These are phyloP conservation scores for Lagenidium giganteum DNA, from an alignment of 352 stramenopile species.

Conservation along the genomic window DNA sequence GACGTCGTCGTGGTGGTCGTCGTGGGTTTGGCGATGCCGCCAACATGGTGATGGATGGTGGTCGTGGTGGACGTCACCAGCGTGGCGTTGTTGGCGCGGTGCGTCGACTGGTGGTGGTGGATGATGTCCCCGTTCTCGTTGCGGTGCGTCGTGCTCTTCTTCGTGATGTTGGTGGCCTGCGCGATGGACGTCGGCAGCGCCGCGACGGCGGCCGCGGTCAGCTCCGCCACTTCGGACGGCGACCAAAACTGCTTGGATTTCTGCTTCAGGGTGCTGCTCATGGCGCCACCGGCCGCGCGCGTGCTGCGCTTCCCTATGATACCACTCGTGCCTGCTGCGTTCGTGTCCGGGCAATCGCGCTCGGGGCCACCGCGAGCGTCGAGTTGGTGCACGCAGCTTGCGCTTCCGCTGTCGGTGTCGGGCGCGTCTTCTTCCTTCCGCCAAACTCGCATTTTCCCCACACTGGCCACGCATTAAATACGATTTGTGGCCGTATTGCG, in stretches of 20 bases:
- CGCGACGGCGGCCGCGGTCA: conserved; percentile 66
- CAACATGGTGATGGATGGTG: conserved; percentile 64
- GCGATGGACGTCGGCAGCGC: conserved; percentile 60
- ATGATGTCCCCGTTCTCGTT: conserved; percentile 75
- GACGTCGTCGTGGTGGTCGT: conserved; percentile 18
- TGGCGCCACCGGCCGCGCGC: conserved; percentile 5
- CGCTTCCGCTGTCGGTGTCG: no score
- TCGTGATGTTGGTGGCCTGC: conserved; percentile 33
- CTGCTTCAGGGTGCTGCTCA: conserved; percentile 49
- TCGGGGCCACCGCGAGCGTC: no score
- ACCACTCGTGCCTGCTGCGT: no score
- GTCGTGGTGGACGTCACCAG: conserved; percentile 75
- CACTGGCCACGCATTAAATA: no score
- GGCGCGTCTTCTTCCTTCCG: no score
- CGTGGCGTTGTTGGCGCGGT: conserved; percentile 61
- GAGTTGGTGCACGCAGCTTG: no score
- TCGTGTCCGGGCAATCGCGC: no score
- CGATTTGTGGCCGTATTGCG: no score
- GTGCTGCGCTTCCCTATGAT: no score
- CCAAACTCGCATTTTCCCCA: no score
- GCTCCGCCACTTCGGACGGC: conserved; percentile 67
- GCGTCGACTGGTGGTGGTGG: conserved; percentile 72
- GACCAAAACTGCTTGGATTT: conserved; percentile 78
- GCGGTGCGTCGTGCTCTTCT: conserved; percentile 48
- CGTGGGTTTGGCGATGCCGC: conserved; percentile 10